phyloP scores from a whole-genome alignment of 495 filamentous ascomycete species.

The Antarctomyces pellizariae region DNA sequence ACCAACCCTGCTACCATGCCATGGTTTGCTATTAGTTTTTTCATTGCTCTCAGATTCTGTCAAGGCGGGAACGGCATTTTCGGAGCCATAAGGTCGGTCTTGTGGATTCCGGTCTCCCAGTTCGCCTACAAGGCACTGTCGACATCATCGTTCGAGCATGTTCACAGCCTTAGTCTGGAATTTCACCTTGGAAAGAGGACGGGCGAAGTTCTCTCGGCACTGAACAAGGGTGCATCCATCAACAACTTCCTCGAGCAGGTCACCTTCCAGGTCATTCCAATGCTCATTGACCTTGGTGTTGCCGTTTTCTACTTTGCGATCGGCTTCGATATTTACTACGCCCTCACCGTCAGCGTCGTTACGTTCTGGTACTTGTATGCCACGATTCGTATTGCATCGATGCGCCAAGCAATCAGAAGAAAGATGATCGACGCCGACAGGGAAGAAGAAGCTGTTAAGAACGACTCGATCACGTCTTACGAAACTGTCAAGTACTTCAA shows the following conservation, averaged over 20 bases:
- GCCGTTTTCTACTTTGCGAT: constrained; percentile 72
- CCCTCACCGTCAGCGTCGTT: constrained; percentile 71
- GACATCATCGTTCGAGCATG: constrained; percentile 88
- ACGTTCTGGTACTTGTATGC: constrained; percentile 94
- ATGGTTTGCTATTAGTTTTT: constrained; percentile 49
- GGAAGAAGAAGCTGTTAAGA: constrained; percentile 93
- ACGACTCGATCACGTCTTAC: constrained; percentile 93
- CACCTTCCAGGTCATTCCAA: constrained; percentile 85
- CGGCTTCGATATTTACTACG: constrained; percentile 67
- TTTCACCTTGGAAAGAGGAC: constrained; percentile 95
- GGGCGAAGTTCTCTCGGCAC: constrained; percentile 78
- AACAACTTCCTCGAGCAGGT: constrained; percentile 92
- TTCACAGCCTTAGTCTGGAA: constrained; percentile 81
- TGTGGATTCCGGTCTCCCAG: constrained; percentile 93
- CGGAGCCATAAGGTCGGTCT: constrained; percentile 50
- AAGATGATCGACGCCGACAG: constrained; percentile 86
- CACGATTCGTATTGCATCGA: constrained; percentile 87
- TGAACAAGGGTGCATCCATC: constrained; percentile 90
- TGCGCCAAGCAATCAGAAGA: constrained; percentile 69
- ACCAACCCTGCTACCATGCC: constrained; percentile 28
- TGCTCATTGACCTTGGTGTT: constrained; percentile 74
- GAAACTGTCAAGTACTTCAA: constrained; percentile 99
- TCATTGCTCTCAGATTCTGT: constrained; percentile 61
- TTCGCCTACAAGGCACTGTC: constrained; percentile 91
- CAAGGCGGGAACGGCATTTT: constrained; percentile 76